phyloP scores from a whole-genome alignment of 169 alveolate genomes.

The Plasmodium coatneyi region DNA sequence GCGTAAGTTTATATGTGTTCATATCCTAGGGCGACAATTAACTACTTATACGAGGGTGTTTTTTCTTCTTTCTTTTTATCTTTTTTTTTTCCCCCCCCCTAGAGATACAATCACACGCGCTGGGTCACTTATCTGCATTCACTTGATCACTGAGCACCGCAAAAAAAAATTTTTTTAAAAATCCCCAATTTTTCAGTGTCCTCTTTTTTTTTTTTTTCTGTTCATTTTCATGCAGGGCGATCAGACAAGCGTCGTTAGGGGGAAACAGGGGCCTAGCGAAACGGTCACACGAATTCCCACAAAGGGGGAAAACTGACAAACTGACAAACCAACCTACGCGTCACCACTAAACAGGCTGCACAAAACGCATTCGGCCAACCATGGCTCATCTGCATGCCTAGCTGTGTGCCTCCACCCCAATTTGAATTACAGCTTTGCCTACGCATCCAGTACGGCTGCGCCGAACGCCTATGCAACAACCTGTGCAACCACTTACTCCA shows the following conservation, averaged over 20 bases:
- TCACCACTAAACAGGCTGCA: too few relatives aligned
- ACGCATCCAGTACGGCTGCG: background rate
- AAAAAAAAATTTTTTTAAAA: slow-evolving; percentile 1
- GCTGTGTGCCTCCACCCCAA: background rate
- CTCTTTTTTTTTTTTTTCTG: background rate
- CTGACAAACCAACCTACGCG: too few relatives aligned
- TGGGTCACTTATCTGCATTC: background rate
- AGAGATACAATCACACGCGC: background rate
- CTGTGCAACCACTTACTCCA: background rate
- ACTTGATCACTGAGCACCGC: background rate
- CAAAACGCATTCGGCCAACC: too few relatives aligned
- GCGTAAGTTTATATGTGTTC: background rate
- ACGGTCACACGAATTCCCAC: background rate
- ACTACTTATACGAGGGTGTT: background rate
- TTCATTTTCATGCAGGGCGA: background rate
- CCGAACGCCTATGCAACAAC: background rate
- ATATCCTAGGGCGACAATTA: background rate
- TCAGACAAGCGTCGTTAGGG: background rate
- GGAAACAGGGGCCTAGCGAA: background rate
- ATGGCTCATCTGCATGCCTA: too few relatives aligned
- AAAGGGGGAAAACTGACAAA: too few relatives aligned
- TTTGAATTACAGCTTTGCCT: background rate
- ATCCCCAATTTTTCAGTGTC: background rate
- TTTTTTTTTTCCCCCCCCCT: background rate
- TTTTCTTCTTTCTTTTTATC: background rate